Evolutionary conservation across 306 rosid species (phyloP).

Genomic region (Lagenaria siceraria): DNA sequence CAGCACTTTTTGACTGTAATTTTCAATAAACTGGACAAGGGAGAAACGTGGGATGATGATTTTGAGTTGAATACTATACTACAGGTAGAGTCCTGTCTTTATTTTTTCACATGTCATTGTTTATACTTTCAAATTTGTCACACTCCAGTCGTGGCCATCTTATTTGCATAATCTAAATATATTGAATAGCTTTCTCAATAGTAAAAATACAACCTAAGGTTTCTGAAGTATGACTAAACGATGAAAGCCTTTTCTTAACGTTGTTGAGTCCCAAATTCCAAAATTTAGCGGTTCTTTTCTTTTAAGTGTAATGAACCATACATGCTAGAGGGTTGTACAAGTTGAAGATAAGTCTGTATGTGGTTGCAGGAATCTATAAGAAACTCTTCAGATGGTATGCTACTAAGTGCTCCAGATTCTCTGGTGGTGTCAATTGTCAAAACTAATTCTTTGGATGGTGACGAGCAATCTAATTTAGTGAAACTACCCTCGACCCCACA

Average conservation of each 20-base stretch:
- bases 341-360: background rate
- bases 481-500: constrained; percentile 38
- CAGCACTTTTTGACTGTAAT: constrained; percentile 84
- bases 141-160: background rate
- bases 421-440: constrained; percentile 61
- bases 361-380: constrained; percentile 78
- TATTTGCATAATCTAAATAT: background rate
- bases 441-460: constrained; percentile 31
- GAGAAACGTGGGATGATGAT: constrained; percentile 94
- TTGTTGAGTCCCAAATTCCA: background rate
- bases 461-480: constrained; percentile 38
- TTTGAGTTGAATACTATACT: constrained; percentile 82
- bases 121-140: background rate
- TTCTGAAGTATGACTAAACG: background rate
- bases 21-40: constrained; percentile 79
- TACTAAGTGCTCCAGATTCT: constrained; percentile 82
- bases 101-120: background rate
- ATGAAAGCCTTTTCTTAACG: too few relatives aligned
- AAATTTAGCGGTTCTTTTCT: background rate
- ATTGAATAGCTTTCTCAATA: background rate
- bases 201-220: background rate
- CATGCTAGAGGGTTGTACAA: background rate
- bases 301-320: background rate
- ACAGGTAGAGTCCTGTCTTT: constrained; percentile 44
- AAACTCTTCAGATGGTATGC: constrained; percentile 78